phyloP scores from a whole-genome alignment of 139 green algal genomes.

The Coelastrella sp. region DNA sequence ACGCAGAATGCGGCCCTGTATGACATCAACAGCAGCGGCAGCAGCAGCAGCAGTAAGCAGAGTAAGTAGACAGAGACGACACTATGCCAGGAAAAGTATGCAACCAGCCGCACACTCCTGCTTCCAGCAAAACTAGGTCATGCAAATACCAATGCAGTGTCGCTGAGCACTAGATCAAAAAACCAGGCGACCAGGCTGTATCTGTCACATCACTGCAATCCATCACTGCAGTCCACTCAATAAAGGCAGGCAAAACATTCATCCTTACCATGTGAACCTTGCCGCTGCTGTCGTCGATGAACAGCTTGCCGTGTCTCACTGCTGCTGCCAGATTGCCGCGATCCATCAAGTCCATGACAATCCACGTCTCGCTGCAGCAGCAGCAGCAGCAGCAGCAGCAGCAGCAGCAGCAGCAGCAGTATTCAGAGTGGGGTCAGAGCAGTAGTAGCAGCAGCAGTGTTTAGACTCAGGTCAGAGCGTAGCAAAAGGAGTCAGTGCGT shows the following conservation, averaged over 20 bases:
- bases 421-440: too few relatives aligned
- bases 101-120: too few relatives aligned
- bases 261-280: not conserved
- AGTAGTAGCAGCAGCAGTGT: too few relatives aligned
- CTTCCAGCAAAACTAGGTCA: too few relatives aligned
- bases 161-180: too few relatives aligned
- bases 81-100: not conserved
- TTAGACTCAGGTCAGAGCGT: too few relatives aligned
- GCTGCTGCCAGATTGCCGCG: slow-evolving; percentile 28
- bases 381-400: too few relatives aligned
- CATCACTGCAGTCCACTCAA: too few relatives aligned
- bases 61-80: not conserved
- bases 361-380: slow-evolving; percentile 42
- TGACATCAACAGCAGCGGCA: not conserved
- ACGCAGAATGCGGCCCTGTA: slow-evolving; percentile 24
- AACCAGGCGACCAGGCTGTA: too few relatives aligned
- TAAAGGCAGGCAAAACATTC: not conserved
- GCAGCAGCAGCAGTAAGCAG: not conserved
- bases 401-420: not conserved
- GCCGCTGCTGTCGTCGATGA: not conserved
- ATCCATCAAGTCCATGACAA: slow-evolving; percentile 49
- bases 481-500: too few relatives aligned
- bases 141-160: too few relatives aligned
- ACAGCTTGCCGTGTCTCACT: not conserved
- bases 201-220: too few relatives aligned